Evolutionary conservation across 192 early-diverging fungal genomes (phyloP), one percentile per base, ranked within the genome.

Genomic region (Coemansia sp.): DNA sequence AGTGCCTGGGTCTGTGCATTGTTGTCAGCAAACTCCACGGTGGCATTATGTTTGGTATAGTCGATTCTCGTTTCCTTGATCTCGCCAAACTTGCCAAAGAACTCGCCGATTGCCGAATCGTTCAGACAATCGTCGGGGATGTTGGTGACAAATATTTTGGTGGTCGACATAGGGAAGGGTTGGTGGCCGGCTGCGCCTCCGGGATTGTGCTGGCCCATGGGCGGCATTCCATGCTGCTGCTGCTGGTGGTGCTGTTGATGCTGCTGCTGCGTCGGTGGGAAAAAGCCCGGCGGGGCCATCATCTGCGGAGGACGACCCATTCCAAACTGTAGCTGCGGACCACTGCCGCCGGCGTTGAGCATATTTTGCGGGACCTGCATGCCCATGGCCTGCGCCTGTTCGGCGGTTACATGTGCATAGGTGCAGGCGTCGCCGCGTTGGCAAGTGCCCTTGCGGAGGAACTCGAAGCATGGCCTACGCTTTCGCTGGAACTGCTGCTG

Each of bases 391-490:
- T 70, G 59, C 2, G 74, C 74, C 45, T 70, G 60, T 53, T 70
- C 74, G 1, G 22, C 34, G 0, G 65, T 68, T 10, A 68, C 65
- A 29, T 78, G 75, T 0, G 64, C 65, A 28, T 57, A 78, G 15
- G 29, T 59, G 55, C 75, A 78, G 3, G 31, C 13, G 48, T 72
- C 68, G 57, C 69, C 75, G 25, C 75, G 75, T 65, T 68, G 65
- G 55, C 75, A 78, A n/a, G n/a, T 31, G 50, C 75, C 75, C 40
- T 54, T 55, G 37, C 75, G 75, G 41, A 78, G 14, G 59, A 65
- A 78, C 53, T 78, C 75, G 31, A 64, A 78, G 62, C 75, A 78
- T 15, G 75, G 68, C 52, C 52, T 65, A 45, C 30, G 54, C 30
- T 20, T 50, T 52, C 61, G 47, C 50, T 59, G 72, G 15, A 44